phyloP scores from a whole-genome alignment of 345 rosid genomes.

The Noccaea caerulescens region DNA sequence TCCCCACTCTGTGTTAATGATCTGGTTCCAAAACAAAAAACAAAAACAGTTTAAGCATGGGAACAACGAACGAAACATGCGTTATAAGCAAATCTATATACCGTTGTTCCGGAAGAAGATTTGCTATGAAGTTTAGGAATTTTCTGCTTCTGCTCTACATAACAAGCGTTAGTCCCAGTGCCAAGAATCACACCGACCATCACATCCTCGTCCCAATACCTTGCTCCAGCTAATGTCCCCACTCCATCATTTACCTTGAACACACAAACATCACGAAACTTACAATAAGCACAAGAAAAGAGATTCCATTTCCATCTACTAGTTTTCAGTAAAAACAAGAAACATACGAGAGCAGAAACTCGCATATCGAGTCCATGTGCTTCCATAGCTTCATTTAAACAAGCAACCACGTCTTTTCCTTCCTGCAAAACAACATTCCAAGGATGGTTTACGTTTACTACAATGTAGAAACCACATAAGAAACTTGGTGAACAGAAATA shows the following conservation, averaged over 20 bases:
- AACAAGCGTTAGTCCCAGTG: constrained; percentile 93
- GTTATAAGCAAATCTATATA: constrained; percentile 24
- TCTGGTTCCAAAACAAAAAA: constrained; percentile 45
- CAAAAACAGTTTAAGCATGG: constrained; percentile 32
- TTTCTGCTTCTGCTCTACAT: constrained; percentile 65
- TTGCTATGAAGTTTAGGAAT: constrained; percentile 64
- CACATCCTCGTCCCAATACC: constrained; percentile 83
- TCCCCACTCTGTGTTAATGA: constrained; percentile 90
- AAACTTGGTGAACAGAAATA: background rate
- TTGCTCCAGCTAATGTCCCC: constrained; percentile 82
- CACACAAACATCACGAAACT: constrained; percentile 11
- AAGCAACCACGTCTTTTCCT: constrained; percentile 76
- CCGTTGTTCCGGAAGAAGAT: constrained; percentile 58
- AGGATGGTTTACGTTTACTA: background rate
- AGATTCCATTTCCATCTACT: background rate
- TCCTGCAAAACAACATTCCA: constrained; percentile 50
- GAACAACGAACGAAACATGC: background rate
- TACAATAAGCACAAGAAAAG: constrained; percentile 9
- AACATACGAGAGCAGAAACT: constrained; percentile 77
- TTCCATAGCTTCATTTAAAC: constrained; percentile 85
- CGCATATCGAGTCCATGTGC: constrained; percentile 66
- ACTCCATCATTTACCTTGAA: constrained; percentile 80
- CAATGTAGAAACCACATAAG: background rate
- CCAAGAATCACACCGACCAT: constrained; percentile 91
- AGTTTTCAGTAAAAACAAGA: background rate